Base-by-base conservation (phyloP, 495 filamentous ascomycete species). In the Penicillium antarcticum region DNA sequence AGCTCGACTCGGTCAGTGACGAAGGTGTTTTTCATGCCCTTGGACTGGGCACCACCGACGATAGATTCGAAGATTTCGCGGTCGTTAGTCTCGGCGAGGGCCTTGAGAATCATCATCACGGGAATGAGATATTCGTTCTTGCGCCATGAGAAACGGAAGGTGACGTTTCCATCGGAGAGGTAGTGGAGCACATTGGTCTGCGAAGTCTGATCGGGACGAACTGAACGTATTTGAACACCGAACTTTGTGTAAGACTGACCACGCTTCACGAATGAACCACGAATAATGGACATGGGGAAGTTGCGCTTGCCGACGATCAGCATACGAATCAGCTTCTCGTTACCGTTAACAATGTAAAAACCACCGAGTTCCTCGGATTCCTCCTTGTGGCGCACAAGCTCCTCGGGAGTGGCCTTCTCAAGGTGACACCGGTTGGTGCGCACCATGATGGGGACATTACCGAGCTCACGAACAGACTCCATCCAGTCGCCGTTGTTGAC, bases 181-280 rank as follows among this genome's bases (percentile, higher is more conserved):
- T 97, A 98, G 69, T 98, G 94, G 19, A 98, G 78, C 19, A 96
- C 91, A 58, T 97, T 97, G 10, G 92, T 97, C 65, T 97, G 94
- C 12, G 92, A 96, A 14, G 91, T 96, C 70, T 98, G 91, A 63
- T 98, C 94, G 9, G 91, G 92, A 36, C 94, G 84, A 24, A 95
- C 91, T 11, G 86, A 95, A 70, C 94, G 85, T 52, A 96, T 86
- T 57, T 95, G 87, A 33, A 97, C 85, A 77, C 90, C 94, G 59
- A 81, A 92, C 51, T 87, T 87, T 21, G 91, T 91, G 72, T 96
- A 98, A 46, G 86, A 74, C 38, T 86, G 75, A 38, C 94, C 94
- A 72, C 94, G 82, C 55, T 87, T 88, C 46, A 80, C 74, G 74
- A 96, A 97, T 39, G 91, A 95, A 32, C 87, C 83, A 54, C 94